Conservation (phyloP, 169 alveolate genomes). For the Besnoitia besnoiti region DNA sequence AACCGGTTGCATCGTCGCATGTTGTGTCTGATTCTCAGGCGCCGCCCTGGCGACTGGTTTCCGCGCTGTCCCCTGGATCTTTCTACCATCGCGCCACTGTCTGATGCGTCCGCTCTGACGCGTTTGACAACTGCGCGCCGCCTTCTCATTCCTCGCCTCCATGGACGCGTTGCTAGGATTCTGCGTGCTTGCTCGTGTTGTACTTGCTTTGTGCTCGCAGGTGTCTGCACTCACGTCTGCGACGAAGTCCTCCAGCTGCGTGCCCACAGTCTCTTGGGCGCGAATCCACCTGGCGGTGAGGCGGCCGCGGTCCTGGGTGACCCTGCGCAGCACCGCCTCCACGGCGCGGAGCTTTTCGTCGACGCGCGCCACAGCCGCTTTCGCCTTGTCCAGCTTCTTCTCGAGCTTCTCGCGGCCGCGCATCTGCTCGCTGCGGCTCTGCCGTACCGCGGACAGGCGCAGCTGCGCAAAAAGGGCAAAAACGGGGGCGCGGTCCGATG, state of each 20-base stretch:
- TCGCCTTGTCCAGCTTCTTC: neutral
- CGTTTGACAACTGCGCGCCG: too few species aligned
- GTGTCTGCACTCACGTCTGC: slow-evolving; percentile 14
- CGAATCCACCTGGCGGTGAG: neutral
- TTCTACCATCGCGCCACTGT: too few species aligned
- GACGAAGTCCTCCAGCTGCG: neutral
- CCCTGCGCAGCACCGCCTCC: neutral
- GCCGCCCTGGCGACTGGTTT: too few species aligned
- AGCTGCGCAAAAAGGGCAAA: neutral
- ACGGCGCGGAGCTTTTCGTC: neutral
- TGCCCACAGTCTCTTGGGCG: neutral
- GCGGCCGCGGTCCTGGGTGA: neutral
- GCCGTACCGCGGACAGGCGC: neutral
- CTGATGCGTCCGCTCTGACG: too few species aligned
- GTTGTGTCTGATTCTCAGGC: too few species aligned
- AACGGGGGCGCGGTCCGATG: neutral
- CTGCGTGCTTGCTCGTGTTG: neutral
- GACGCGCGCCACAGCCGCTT: neutral
- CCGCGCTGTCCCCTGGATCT: too few species aligned
- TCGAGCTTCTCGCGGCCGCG: neutral
- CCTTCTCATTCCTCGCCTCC: too few species aligned
- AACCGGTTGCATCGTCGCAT: too few species aligned
- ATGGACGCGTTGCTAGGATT: neutral
- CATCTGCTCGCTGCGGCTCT: neutral
- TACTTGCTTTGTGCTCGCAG: neutral